These are phyloP conservation scores for Nakazawaea anatomiae DNA, from an alignment of 805 yeast species.

Conservation along the genomic window DNA sequence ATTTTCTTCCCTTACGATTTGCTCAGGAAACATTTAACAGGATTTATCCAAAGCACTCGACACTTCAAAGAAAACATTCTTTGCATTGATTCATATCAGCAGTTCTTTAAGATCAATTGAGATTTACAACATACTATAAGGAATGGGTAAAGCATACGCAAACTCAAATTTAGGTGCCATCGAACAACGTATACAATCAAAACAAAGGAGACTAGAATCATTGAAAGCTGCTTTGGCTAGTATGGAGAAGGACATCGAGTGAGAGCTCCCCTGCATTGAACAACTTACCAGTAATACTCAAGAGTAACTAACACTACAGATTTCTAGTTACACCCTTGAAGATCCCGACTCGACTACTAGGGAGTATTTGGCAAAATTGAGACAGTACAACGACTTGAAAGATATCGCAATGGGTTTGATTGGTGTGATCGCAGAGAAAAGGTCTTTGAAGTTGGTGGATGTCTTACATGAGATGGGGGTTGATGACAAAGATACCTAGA, in stretches of 20 bases:
- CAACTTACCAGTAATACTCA: no score
- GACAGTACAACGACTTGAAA: constrained; percentile 56
- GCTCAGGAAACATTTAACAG: no score
- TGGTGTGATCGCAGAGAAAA: constrained; percentile 55
- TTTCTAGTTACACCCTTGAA: not conserved
- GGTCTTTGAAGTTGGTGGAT: constrained; percentile 37
- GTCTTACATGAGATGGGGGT: constrained; percentile 49
- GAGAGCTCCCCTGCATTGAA: not conserved
- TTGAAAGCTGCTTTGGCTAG: not conserved
- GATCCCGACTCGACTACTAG: constrained; percentile 39
- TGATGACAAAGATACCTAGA: constrained; percentile 7
- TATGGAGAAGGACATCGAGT: constrained; percentile 1
- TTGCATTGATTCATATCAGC: no score
- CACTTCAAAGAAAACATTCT: no score
- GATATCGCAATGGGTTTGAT: constrained; percentile 55
- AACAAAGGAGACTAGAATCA: not conserved
- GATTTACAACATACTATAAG: no score
- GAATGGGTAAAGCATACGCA: no score
- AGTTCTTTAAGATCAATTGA: no score
- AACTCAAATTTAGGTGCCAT: not conserved
- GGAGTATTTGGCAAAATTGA: constrained; percentile 45
- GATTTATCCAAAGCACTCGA: no score
- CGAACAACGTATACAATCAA: not conserved
- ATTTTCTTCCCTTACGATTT: no score
- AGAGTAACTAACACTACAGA: no score